Evolutionary conservation across 2,329 filamentous ascomycete species (phyloP), one percentile per base, ranked within the genome.

Genomic region (Diatrype stigma): DNA sequence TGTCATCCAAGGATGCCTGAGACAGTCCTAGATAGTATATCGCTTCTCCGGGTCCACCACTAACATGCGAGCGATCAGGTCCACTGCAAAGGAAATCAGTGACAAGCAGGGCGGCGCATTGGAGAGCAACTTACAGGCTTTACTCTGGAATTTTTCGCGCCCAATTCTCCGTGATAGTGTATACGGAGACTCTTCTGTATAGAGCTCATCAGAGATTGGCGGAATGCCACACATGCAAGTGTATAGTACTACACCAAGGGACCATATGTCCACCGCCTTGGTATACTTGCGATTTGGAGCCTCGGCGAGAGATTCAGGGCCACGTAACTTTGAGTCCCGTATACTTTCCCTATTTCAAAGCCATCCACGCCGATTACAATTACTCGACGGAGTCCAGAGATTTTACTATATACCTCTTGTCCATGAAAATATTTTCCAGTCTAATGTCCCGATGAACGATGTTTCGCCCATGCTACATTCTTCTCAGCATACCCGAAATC

Each of bases 161-260:
- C 7, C 14, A 14, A 34, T 34, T 34, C 14, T 14, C 30, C 30
- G 7, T 7, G 7, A 14, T 7, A 14, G 30, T 7, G 14, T 14
- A 34, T 14, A 14, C 14, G 14, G 14, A 34, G 14, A 34, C 7
- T 34, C 30, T 34, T 14, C 14, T 34, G 30, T 7, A 34, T 34
- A 14, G 14, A 14, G 14, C 7, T 34, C 30, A 14, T 34, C 30
- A 7, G 30, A 34, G 70, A 96, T 96, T 0, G 93, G 93, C 6
- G 92, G 93, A 65, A 96, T 96, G 37, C 93, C 93, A 67, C 92
- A 96, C 5, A 96, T 80, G 66, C 90, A 96, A 61, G 96, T 96
- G 71, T 96, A 97, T 26, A 97, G 78, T 4, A 96, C 92, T 3
- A 97, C 93, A 16, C 93, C 93, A 1, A 96, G 78, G 2, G 90